Evolutionary conservation across 75 land plant species (phyloP).

Genomic region (Cunninghamia lanceolata): DNA sequence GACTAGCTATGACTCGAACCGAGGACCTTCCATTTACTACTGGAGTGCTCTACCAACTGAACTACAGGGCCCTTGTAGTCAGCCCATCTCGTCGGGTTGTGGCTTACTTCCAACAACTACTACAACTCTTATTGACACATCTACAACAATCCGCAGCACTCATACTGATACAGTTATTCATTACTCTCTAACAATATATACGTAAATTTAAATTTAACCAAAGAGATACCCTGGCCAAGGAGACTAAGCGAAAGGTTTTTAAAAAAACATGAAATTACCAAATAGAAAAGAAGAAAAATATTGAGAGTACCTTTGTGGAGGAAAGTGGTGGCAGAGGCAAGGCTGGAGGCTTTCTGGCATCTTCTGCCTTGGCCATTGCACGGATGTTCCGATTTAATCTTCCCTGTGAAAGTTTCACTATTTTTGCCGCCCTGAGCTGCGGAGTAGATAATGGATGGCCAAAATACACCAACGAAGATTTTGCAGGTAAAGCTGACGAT

Average conservation of each 20-base stretch:
- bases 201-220: background rate
- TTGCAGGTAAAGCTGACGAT: background rate
- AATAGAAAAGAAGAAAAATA: background rate
- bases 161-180: too few species aligned
- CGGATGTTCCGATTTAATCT: background rate
- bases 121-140: too few species aligned
- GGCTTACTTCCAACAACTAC: too few species aligned
- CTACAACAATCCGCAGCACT: too few species aligned
- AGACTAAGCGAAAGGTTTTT: background rate
- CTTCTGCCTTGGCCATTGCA: constrained; percentile 47
- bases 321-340: constrained; percentile 41
- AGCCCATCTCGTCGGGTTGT: too few species aligned
- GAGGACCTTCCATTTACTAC: too few species aligned
- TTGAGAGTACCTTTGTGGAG: constrained; percentile 33
- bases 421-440: background rate
- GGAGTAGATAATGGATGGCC: background rate
- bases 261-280: too few species aligned
- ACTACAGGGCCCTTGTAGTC: too few species aligned
- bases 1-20: too few species aligned
- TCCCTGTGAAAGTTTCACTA: background rate
- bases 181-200: too few species aligned
- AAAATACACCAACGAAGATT: background rate
- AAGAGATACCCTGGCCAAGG: background rate
- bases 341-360: constrained; percentile 60
- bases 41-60: too few species aligned